These are phyloP conservation scores for Hypoxylon trugodes DNA, from an alignment of 495 filamentous ascomycete genomes.

Conservation along the genomic window DNA sequence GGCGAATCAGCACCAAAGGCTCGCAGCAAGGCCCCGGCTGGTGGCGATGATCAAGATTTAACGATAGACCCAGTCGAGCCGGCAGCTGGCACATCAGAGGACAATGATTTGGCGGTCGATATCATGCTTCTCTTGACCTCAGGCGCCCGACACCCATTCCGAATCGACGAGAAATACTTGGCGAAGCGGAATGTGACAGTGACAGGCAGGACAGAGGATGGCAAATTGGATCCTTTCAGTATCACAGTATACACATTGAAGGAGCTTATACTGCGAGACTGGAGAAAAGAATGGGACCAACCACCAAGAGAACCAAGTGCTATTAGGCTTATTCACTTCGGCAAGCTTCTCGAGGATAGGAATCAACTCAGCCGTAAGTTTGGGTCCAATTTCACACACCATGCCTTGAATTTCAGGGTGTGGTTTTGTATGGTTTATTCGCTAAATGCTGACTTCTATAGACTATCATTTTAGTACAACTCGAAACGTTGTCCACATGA, in stretches of 20 bases:
- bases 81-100: slow-evolving; percentile 46
- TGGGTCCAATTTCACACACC: background rate
- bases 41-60: slow-evolving; percentile 45
- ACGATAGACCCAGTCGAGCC: slow-evolving; percentile 54
- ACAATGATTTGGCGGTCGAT: slow-evolving; percentile 49
- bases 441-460: slow-evolving; percentile 44
- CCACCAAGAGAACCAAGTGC: slow-evolving; percentile 82
- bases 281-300: slow-evolving; percentile 89
- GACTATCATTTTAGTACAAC: slow-evolving; percentile 79
- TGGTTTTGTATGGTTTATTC: background rate
- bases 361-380: slow-evolving; percentile 73
- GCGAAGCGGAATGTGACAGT: slow-evolving; percentile 77
- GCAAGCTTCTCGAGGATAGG: slow-evolving; percentile 87
- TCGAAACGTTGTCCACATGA: slow-evolving; percentile 93
- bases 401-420: background rate
- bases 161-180: slow-evolving; percentile 86
- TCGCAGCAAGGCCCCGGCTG: slow-evolving; percentile 27
- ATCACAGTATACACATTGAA: slow-evolving; percentile 93
- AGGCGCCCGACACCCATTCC: slow-evolving; percentile 85
- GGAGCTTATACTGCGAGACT: slow-evolving; percentile 89
- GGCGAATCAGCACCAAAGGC: slow-evolving; percentile 32
- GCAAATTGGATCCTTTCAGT: slow-evolving; percentile 77
- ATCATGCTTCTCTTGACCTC: slow-evolving; percentile 83
- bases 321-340: slow-evolving; percentile 89
- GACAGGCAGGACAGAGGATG: slow-evolving; percentile 63